Evolutionary conservation across 2,329 filamentous ascomycete species (phyloP).

Genomic region (Pseudogymnoascus pannorum): DNA sequence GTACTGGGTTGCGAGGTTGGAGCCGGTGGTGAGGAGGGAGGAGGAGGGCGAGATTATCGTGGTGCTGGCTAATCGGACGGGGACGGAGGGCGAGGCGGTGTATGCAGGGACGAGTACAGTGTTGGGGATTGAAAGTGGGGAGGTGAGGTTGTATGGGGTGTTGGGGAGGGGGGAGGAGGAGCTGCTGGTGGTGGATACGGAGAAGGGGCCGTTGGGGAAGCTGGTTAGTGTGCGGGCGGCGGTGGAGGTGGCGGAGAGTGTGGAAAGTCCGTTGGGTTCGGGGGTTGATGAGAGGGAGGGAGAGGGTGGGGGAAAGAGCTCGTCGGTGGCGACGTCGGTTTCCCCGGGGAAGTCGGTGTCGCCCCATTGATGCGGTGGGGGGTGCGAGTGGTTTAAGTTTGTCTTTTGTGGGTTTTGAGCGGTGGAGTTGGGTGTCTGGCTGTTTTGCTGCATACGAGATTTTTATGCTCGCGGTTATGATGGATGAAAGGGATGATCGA

Average conservation of each 20-base stretch:
- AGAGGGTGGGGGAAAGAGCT: background rate
- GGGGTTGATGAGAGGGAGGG: background rate
- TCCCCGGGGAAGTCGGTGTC: background rate
- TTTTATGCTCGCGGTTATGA: background rate
- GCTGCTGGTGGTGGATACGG: constrained; percentile 56
- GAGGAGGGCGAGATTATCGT: constrained; percentile 52
- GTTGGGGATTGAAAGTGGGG: constrained; percentile 53
- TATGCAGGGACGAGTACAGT: constrained; percentile 69
- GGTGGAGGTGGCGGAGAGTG: background rate
- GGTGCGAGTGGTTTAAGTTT: background rate
- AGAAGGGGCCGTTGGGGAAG: background rate
- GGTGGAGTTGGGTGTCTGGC: background rate
- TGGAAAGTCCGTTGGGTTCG: background rate
- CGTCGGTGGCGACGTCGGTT: background rate
- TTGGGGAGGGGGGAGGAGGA: constrained; percentile 60
- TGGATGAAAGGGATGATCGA: background rate
- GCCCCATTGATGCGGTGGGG: background rate
- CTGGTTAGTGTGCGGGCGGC: background rate
- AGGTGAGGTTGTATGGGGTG: constrained; percentile 58
- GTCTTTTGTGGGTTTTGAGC: background rate
- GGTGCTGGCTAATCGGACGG: constrained; percentile 61
- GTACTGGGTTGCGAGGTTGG: constrained; percentile 65
- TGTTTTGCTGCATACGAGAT: background rate
- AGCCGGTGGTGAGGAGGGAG: constrained; percentile 49
- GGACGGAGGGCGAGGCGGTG: constrained; percentile 52